Conservation (phyloP, 805 yeast genomes). For the Candida ulmi region DNA sequence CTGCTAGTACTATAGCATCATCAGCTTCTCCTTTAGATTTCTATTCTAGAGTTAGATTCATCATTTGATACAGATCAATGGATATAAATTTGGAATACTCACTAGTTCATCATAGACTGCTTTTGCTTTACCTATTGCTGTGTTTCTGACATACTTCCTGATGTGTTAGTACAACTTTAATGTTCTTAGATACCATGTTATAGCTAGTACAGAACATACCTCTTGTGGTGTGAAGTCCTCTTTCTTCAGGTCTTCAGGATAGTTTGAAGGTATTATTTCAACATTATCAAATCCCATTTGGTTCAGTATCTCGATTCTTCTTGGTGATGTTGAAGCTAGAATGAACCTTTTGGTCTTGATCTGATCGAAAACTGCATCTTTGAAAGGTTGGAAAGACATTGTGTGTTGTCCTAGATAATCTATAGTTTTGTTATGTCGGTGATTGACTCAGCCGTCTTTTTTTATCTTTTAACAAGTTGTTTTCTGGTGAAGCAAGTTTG, state of each 20-base stretch:
- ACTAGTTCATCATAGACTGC: constrained; percentile 48
- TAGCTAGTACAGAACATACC: constrained; percentile 17
- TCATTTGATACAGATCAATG: not conserved
- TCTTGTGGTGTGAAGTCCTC: constrained; percentile 37
- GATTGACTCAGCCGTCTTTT: no score
- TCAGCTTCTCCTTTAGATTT: constrained; percentile 22
- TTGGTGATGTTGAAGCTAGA: constrained; percentile 81
- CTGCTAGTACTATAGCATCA: constrained; percentile 42
- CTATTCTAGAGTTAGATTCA: not conserved
- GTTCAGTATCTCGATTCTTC: constrained; percentile 66
- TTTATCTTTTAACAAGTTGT: not conserved
- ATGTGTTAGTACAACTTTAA: constrained; percentile 12
- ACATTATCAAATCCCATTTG: constrained; percentile 48
- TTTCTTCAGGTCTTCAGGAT: constrained; percentile 73
- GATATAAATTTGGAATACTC: constrained; percentile 1
- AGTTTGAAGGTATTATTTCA: constrained; percentile 54
- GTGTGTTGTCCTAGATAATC: no score
- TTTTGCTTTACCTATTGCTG: constrained; percentile 63
- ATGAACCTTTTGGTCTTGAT: constrained; percentile 31
- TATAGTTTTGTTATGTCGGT: no score
- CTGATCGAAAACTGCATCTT: constrained; percentile 27
- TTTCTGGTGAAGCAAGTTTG: no score
- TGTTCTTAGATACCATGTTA: not conserved
- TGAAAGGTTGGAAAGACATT: constrained; percentile 18
- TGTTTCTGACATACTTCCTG: constrained; percentile 53